A percentile compares a stretch with the other conserved stretches of the same genome.
Conservation (phyloP, 768 basidiomycete species). For the Tricholomella constricta region DNA sequence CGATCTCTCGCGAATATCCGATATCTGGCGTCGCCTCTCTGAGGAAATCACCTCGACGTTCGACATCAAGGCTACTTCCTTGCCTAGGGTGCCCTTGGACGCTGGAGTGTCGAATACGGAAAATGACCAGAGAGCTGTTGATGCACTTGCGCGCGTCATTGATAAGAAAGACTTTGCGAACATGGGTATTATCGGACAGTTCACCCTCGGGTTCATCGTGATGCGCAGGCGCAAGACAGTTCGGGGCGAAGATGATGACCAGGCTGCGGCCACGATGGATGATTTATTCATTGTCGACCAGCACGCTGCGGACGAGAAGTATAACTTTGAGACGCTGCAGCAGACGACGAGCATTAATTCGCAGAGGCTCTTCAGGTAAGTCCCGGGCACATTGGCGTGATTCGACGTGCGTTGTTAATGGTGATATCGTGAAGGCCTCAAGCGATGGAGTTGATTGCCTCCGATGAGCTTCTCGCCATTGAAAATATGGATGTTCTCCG, state of each 20-base stretch:
- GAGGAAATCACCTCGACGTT: constrained; percentile 1
- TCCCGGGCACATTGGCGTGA: too few species aligned
- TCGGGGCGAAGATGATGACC: constrained; percentile 3
- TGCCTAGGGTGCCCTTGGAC: constrained; percentile 29
- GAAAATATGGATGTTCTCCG: constrained; percentile 86
- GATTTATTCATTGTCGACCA: constrained; percentile 98
- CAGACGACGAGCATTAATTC: constrained; percentile 87
- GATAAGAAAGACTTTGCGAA: constrained; percentile 79
- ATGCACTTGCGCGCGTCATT: constrained; percentile 81
- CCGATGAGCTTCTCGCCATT: constrained; percentile 84
- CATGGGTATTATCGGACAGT: constrained; percentile 92
- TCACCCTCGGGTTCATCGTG: constrained; percentile 95
- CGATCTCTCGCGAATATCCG: constrained; percentile 32
- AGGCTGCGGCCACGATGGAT: constrained; percentile 53
- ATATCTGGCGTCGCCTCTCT: constrained; percentile 20
- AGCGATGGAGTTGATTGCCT: constrained; percentile 78
- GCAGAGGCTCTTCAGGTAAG: constrained; percentile 81
- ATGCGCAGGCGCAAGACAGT: constrained; percentile 54
- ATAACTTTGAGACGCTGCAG: constrained; percentile 95
- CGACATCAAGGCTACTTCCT: neutral
- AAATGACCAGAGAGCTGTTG: constrained; percentile 56
- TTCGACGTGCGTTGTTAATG: neutral
- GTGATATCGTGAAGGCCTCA: constrained; percentile 57
- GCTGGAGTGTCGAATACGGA: constrained; percentile 44
- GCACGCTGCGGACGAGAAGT: constrained; percentile 98